phyloP scores from a whole-genome alignment of 306 rosid species.

The Lathyrus oleraceus region DNA sequence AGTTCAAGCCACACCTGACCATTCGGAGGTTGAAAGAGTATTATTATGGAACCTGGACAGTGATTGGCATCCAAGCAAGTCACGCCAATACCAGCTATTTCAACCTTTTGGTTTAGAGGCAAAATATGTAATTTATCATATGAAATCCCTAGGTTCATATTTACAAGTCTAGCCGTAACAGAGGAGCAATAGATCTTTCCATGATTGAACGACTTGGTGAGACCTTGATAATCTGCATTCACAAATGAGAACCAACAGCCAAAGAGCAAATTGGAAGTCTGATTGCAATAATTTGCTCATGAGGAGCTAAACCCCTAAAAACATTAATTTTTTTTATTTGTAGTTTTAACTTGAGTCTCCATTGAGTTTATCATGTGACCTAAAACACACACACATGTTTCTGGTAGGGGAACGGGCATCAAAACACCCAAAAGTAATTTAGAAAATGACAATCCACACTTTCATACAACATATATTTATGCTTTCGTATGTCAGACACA shows the following conservation, averaged over 20 bases:
- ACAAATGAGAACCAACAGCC: slow-evolving; percentile 32
- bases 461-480: slow-evolving; percentile 15
- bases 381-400: slow-evolving; percentile 13
- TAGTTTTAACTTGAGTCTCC: slow-evolving; percentile 30
- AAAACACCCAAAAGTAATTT: background rate
- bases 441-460: slow-evolving; percentile 12
- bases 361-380: slow-evolving; percentile 9
- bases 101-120: slow-evolving; percentile 69
- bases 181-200: slow-evolving; percentile 90
- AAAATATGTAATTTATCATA: slow-evolving; percentile 76
- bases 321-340: slow-evolving; percentile 18
- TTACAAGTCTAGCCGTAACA: slow-evolving; percentile 80
- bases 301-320: slow-evolving; percentile 9
- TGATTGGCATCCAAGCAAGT: slow-evolving; percentile 98
- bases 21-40: slow-evolving; percentile 88
- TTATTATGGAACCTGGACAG: slow-evolving; percentile 85
- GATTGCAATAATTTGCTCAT: slow-evolving; percentile 13
- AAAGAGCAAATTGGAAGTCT: slow-evolving; percentile 23
- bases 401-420: background rate
- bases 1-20: slow-evolving; percentile 75
- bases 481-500: background rate
- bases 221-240: slow-evolving; percentile 93
- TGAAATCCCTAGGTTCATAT: slow-evolving; percentile 87
- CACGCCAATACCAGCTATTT: slow-evolving; percentile 71
- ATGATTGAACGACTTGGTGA: slow-evolving; percentile 85